phyloP scores from a whole-genome alignment of 176 grass and related monocot species.

The Oryza glumipatula region DNA sequence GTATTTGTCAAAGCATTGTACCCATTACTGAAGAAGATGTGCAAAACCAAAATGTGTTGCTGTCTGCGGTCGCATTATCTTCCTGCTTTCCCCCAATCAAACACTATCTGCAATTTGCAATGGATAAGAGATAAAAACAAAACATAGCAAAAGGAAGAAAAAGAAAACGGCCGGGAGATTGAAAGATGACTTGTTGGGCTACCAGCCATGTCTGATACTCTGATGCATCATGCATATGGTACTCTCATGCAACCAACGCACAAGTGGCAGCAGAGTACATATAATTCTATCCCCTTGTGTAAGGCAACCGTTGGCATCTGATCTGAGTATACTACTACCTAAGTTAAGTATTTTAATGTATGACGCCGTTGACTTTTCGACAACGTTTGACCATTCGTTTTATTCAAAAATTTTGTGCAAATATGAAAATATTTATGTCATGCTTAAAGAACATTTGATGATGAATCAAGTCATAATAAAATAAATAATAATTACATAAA shows the following conservation, averaged over 20 bases:
- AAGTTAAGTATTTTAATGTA: too few species aligned
- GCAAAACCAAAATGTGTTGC: background rate
- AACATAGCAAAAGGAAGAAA: background rate
- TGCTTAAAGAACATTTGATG: too few species aligned
- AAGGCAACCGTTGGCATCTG: too few species aligned
- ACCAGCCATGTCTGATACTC: too few species aligned
- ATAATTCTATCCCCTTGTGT: too few species aligned
- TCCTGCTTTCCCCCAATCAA: background rate
- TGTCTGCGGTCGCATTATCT: background rate
- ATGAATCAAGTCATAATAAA: too few species aligned
- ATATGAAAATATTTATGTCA: too few species aligned
- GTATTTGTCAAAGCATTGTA: background rate
- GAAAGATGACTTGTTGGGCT: background rate
- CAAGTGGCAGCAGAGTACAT: background rate
- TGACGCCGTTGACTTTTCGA: too few species aligned
- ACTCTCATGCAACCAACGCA: background rate
- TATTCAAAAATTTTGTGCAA: too few species aligned
- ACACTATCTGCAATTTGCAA: background rate
- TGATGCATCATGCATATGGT: background rate
- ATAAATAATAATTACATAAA: too few species aligned
- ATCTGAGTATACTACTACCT: too few species aligned
- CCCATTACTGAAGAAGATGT: background rate
- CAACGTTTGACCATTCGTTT: too few species aligned
- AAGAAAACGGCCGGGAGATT: background rate
- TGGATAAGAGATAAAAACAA: background rate